Evolutionary conservation across 176 grass and related monocot genomes (phyloP).

Genomic region (Chrysopogon serrulatus): DNA sequence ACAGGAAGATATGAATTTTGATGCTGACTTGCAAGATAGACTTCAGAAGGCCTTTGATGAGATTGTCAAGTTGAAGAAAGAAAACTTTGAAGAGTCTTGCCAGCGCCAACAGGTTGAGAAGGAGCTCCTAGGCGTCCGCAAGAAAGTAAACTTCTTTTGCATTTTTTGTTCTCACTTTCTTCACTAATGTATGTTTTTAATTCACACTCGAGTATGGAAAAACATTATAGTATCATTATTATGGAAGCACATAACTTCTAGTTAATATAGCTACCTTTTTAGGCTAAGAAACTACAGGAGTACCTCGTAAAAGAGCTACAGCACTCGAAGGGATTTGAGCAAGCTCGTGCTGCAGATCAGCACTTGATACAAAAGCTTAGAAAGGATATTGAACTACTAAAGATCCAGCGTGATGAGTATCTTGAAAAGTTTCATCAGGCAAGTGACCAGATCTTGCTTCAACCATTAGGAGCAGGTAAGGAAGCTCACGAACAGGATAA

Average conservation of each 20-base stretch:
- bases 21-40: conserved; percentile 33
- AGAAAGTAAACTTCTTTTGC: conserved; percentile 23
- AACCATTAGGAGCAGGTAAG: not conserved
- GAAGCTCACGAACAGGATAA: not conserved
- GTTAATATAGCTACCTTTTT: not conserved
- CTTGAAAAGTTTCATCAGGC: not conserved
- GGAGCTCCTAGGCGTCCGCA: not conserved
- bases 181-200: not conserved
- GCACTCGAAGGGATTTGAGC: conserved; percentile 31
- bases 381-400: conserved; percentile 26
- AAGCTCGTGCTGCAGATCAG: conserved; percentile 36
- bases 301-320: conserved; percentile 30
- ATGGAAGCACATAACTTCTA: not conserved
- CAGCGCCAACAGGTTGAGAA: conserved; percentile 27
- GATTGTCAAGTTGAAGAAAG: conserved; percentile 30
- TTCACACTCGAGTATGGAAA: not conserved
- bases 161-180: not conserved
- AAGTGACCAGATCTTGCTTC: conserved; percentile 1
- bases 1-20: conserved; percentile 19
- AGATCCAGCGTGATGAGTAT: conserved; percentile 9
- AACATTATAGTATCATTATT: not conserved
- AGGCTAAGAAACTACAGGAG: conserved; percentile 15
- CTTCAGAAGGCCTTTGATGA: conserved; percentile 30
- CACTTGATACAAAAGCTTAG: conserved; percentile 29
- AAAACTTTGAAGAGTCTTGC: conserved; percentile 33